Base-by-base conservation (phyloP, 495 filamentous ascomycete species). In the Penicillium roqueforti region DNA sequence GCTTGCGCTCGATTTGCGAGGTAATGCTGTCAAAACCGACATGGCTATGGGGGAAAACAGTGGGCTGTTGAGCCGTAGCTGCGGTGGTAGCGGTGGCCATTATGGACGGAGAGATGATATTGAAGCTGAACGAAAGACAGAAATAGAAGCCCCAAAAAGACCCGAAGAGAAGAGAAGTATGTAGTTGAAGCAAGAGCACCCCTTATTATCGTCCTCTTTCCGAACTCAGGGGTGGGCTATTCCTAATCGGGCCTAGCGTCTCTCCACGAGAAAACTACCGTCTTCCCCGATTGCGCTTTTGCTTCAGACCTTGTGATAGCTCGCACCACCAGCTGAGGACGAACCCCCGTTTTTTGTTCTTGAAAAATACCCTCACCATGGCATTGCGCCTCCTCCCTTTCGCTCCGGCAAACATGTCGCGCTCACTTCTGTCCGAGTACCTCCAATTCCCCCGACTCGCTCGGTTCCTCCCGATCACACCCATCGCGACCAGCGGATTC, bases 1-100 rank as follows among this genome's bases (percentile, higher is more conserved):
- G 88, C 85, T 99, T 99, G 76, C 88, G 86, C 83, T 98, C 92
- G 63, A 97, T 97, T 78, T 97, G 92, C 32, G 85, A 88, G 53
- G 92, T 96, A 76, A 97, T 97, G 76, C 93, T 97, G 79, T 98
- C 92, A 78, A 97, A 96, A 83, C 95, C 92, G 76, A 97, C 93
- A 80, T 97, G 92, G 84, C 86, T 93, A 68, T 89, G 84, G 66
- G 93, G 93, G 71, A 89, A 95, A 63, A 97, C 88, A 25, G 82
- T 76, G 60, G 72, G 71, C 57, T 71, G 70, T 50, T 75, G 65
- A 55, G 74, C 65, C 59, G 77, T 66, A 63, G 76, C 69, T 55
- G 76, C 65, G 56, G 65, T 72, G 47, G 78, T 72, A 63, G 80
- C 63, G 59, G 78, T 70, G 51, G 79, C 79, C 79, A 85, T 84